phyloP scores from a whole-genome alignment of 495 filamentous ascomycete genomes.

The Glutinoglossum americanum region DNA sequence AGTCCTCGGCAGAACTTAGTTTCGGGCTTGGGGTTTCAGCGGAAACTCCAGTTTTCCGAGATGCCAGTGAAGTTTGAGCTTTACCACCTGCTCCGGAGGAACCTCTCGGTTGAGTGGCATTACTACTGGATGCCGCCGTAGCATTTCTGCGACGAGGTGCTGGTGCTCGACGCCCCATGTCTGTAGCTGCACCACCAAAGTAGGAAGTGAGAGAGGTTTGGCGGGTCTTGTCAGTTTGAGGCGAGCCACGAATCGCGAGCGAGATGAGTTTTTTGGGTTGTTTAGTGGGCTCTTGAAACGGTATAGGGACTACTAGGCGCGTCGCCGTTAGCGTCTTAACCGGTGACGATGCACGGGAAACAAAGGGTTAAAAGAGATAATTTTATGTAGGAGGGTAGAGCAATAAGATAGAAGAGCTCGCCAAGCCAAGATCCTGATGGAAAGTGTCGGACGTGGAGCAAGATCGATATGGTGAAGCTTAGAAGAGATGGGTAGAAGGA shows the following conservation, averaged over 20 bases:
- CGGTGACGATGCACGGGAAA: background rate
- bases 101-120: background rate
- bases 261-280: background rate
- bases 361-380: background rate
- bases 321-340: background rate
- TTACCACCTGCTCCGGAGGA: background rate
- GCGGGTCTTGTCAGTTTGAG: background rate
- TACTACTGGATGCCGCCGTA: background rate
- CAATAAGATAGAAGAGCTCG: background rate
- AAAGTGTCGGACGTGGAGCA: background rate
- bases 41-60: no score
- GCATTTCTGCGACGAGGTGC: background rate
- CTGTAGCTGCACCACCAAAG: background rate
- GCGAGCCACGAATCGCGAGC: background rate
- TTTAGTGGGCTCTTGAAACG: background rate
- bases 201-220: background rate
- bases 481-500: background rate
- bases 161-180: no score
- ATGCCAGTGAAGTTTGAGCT: no score
- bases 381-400: background rate
- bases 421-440: background rate
- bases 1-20: background rate
- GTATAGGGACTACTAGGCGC: background rate
- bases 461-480: background rate
- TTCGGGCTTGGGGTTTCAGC: no score